Base-by-base conservation (phyloP, 2,329 filamentous ascomycete genomes). In the Fusarium sp. region DNA sequence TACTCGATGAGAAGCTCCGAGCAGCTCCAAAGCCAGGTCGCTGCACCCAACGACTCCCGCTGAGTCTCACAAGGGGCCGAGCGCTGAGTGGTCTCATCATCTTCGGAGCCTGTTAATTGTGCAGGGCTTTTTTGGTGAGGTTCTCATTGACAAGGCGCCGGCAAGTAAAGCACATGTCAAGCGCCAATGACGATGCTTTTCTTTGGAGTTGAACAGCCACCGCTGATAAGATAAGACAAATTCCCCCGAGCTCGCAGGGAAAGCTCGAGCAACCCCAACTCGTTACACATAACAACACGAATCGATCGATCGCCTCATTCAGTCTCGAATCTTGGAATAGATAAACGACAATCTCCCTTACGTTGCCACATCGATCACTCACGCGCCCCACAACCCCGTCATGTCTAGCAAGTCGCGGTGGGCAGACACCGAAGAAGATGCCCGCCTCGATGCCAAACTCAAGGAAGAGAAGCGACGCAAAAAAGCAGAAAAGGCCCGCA, bases 401-500 rank as follows among this genome's bases (percentile, higher is more conserved):
- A 91, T 91, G 89, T 84, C 89, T 51, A 83, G 83, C 58, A 89
- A 88, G 77, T 97, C 95, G 55, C 89, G 95, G 80, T 99, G 96
- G 96, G 93, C 92, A 70, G 88, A 93, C 75, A 89, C 91, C 49
- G 92, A 92, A 73, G 92, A 93, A 72, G 93, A 97, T 77, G 88
- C 89, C 20, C 91, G 88, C 44, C 85, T 90, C 42, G 90, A 92
- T 64, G 89, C 89, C 18, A 88, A 89, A 75, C 85, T 89, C 77
- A 97, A 95, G 81, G 93, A 97, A 80, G 91, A 93, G 75, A 97
- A 96, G 85, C 93, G 91, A 80, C 90, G 91, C 54, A 82, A 89
- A 55, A 97, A 96, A 79, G 90, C 89, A 27, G 91, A 94, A 77
- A 96, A 93, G 79, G 91, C 92, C 71, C 89, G 89, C 62, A 87